Base-by-base conservation (phyloP, 2,329 filamentous ascomycete genomes). In the Ceratocystis cacaofunesta region DNA sequence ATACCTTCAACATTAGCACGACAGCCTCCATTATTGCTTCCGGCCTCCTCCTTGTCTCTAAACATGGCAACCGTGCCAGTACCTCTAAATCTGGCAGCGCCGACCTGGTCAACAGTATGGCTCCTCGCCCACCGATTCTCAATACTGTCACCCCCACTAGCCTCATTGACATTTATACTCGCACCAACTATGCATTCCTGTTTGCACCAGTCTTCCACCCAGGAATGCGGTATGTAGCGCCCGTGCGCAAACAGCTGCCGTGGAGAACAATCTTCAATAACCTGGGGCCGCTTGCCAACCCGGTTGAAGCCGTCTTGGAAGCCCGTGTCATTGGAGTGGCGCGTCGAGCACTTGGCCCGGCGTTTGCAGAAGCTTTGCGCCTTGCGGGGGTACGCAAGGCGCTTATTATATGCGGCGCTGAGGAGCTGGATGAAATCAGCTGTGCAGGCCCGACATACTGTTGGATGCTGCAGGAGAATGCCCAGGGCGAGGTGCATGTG, bases 261-360 rank as follows among this genome's bases (percentile, higher is more conserved):
- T 92, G 94, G 81, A 85, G 94, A 71, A 99, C 94, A 1, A 92
- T 99, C 70, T 99, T 99, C 84, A 99, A 99, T 76, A 84, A 99
- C 17, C 82, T 99, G 62, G 94, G 94, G 0, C 94, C 94, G 0
- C 80, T 99, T 32, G 88, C 91, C 58, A 97, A 97, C 75, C 94
- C 94, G 0, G 83, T 95, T 19, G 89, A 96, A 71, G 84, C 86
- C 70, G 75, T 83, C 44, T 84, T 99, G 67, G 94, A 99, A 77
- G 91, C 92, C 12, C 85, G 94, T 36, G 84, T 99, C 67, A 84
- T 99, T n/a, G 94, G 94, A 68, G 92, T 99, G 32, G 92, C 92
- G 17, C 85, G 94, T 68, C 84, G 87, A 72, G 89, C 91, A 70
- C 85, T 99, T 22, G 94, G 92, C 0, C 87, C 87, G 1, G 87